A percentile compares a stretch with the other conserved stretches of the same genome.
Evolutionary conservation across 1,284 basidiomycete species (phyloP).

Genomic region (Phellinidium pouzarii): DNA sequence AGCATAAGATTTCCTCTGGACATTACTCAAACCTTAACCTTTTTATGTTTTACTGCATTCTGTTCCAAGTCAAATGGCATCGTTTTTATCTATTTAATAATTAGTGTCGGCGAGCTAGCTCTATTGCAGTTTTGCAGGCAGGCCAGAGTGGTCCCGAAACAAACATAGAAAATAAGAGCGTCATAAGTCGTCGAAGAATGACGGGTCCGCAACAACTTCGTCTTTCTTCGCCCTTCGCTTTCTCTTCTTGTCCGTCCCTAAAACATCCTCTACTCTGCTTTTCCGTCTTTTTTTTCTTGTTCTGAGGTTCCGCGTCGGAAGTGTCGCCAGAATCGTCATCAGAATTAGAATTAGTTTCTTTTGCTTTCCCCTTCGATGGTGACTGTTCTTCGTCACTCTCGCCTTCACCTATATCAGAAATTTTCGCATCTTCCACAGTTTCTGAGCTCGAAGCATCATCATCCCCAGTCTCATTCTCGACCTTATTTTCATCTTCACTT

Average conservation of each 20-base stretch:
- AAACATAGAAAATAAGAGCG: neutral
- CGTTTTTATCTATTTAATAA: no score
- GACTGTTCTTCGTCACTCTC: constrained; percentile 26
- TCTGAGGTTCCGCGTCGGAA: constrained; percentile 30
- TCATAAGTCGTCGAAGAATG: constrained; percentile 70
- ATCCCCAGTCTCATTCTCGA: constrained; percentile 23
- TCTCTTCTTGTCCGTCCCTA: constrained; percentile 41
- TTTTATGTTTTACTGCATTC: no score
- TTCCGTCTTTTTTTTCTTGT: constrained; percentile 49
- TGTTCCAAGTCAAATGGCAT: no score
- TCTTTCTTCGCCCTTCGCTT: constrained; percentile 43
- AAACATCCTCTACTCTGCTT: constrained; percentile 43
- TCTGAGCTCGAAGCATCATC: no score
- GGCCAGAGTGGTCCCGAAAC: no score
- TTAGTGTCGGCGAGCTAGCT: no score
- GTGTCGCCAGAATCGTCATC: constrained; percentile 32
- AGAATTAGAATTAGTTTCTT: constrained; percentile 28
- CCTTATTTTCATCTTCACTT: constrained; percentile 22
- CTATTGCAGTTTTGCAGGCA: neutral
- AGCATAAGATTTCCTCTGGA: neutral
- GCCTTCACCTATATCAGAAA: constrained; percentile 27
- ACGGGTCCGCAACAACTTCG: constrained; percentile 43
- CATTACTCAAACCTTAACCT: no score
- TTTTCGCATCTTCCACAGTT: neutral
- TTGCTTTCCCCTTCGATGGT: constrained; percentile 13